Percentiles rank a stretch among this genome's conserved stretches.
These are phyloP conservation scores for Cantharellus cinnabarinus DNA, from an alignment of 768 basidiomycete species.

Conservation along the genomic window DNA sequence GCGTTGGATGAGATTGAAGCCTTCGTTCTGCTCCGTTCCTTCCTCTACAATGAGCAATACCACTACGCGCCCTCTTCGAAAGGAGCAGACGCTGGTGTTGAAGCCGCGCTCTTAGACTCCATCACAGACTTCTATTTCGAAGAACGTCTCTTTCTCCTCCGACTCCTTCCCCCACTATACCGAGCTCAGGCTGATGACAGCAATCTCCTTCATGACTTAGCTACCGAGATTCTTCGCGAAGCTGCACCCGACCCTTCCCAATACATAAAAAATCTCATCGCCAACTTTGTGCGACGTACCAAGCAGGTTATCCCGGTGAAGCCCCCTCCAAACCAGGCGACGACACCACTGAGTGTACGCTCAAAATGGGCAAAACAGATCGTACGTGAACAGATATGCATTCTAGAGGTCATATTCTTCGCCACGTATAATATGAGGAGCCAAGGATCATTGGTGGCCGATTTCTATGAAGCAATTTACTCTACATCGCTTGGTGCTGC, in stretches of 20 bases:
- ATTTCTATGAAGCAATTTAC: slow-evolving; percentile 46
- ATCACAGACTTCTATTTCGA: slow-evolving; percentile 68
- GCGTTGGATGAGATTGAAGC: slow-evolving; percentile 69
- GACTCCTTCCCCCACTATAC: slow-evolving; percentile 54
- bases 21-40: slow-evolving; percentile 50
- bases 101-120: slow-evolving; percentile 28
- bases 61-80: slow-evolving; percentile 30
- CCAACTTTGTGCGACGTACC: slow-evolving; percentile 29
- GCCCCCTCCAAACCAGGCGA: slow-evolving; percentile 24
- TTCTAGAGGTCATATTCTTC: slow-evolving; percentile 80
- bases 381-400: slow-evolving; percentile 51
- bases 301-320: slow-evolving; percentile 3
- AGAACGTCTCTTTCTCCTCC: slow-evolving; percentile 52
- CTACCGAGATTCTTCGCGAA: slow-evolving; percentile 32
- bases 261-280: slow-evolving; percentile 41
- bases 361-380: slow-evolving; percentile 59
- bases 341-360: slow-evolving; percentile 32
- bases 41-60: slow-evolving; percentile 50
- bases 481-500: slow-evolving; percentile 38
- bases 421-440: slow-evolving; percentile 59
- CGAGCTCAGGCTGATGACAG: slow-evolving; percentile 40
- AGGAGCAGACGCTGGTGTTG: slow-evolving; percentile 2
- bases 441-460: slow-evolving; percentile 42
- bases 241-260: slow-evolving; percentile 42
- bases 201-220: slow-evolving; percentile 33